A percentile compares a stretch with the other conserved stretches of the same genome.
These are phyloP conservation scores for Leccinum subgranulosum DNA, from an alignment of 768 basidiomycete species.

Conservation along the genomic window DNA sequence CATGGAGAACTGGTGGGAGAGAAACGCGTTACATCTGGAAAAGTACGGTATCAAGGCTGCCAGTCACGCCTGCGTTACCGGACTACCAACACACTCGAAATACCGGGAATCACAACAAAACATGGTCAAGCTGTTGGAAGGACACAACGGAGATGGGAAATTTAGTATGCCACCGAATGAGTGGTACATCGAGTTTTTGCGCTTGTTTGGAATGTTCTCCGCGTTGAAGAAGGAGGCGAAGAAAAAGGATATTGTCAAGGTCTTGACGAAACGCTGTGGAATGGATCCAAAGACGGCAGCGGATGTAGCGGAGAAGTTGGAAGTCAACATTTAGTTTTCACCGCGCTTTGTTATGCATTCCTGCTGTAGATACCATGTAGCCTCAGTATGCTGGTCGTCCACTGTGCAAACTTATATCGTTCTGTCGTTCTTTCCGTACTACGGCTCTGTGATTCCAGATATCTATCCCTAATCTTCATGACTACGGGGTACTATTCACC, in stretches of 20 bases:
- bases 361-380: not conserved
- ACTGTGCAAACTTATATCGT: constrained; percentile 6
- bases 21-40: constrained; percentile 23
- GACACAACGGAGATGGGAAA: constrained; percentile 11
- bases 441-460: not conserved
- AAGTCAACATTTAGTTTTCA: not conserved
- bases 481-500: not conserved
- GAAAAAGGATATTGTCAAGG: constrained; percentile 23
- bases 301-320: constrained; percentile 20
- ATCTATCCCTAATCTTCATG: not conserved
- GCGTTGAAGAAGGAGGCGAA: constrained; percentile 20
- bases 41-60: constrained; percentile 26
- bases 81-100: constrained; percentile 26
- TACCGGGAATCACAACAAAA: constrained; percentile 23
- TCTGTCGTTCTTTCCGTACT: not conserved
- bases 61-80: constrained; percentile 37
- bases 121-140: constrained; percentile 14
- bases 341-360: not conserved
- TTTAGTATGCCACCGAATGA: constrained; percentile 27
- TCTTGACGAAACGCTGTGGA: constrained; percentile 29
- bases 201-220: constrained; percentile 22
- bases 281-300: constrained; percentile 18
- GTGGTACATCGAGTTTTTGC: constrained; percentile 26
- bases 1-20: constrained; percentile 36
- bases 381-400: not conserved